Evolutionary conservation across 1,284 basidiomycete species (phyloP).

Genomic region (Stygiomarasmius scandens): DNA sequence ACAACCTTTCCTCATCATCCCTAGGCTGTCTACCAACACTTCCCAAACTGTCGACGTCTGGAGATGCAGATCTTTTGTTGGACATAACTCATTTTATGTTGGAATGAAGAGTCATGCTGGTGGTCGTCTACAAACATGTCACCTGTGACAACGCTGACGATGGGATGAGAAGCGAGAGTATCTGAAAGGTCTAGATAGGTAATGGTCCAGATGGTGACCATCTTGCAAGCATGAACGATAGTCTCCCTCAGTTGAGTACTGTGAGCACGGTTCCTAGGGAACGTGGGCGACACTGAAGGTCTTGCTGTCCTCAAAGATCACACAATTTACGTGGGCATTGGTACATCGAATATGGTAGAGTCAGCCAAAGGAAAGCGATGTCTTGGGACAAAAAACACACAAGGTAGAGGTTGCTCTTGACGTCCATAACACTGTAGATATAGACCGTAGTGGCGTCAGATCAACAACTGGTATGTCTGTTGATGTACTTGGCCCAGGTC

Average conservation of each 20-base stretch:
- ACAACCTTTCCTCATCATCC: slow-evolving; percentile 56
- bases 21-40: slow-evolving; percentile 66
- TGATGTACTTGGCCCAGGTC: slow-evolving; percentile 77
- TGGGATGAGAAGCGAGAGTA: slow-evolving; percentile 65
- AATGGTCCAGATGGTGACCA: slow-evolving; percentile 66
- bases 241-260: slow-evolving; percentile 58
- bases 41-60: slow-evolving; percentile 64
- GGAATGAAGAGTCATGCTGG: slow-evolving; percentile 61
- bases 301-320: slow-evolving; percentile 72
- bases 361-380: background rate
- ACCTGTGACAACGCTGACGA: slow-evolving; percentile 64
- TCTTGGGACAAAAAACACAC: background rate
- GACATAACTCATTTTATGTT: slow-evolving; percentile 58
- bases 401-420: slow-evolving; percentile 64
- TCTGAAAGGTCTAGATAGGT: slow-evolving; percentile 74
- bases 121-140: slow-evolving; percentile 67
- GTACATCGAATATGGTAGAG: slow-evolving; percentile 37
- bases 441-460: slow-evolving; percentile 71
- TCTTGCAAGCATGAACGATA: slow-evolving; percentile 64
- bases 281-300: slow-evolving; percentile 74
- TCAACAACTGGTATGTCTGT: slow-evolving; percentile 70
- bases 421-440: slow-evolving; percentile 71
- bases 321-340: slow-evolving; percentile 67
- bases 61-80: slow-evolving; percentile 65
- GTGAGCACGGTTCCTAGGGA: slow-evolving; percentile 61